phyloP scores from a whole-genome alignment of 345 rosid species.

The Hibiscus syriacus region DNA sequence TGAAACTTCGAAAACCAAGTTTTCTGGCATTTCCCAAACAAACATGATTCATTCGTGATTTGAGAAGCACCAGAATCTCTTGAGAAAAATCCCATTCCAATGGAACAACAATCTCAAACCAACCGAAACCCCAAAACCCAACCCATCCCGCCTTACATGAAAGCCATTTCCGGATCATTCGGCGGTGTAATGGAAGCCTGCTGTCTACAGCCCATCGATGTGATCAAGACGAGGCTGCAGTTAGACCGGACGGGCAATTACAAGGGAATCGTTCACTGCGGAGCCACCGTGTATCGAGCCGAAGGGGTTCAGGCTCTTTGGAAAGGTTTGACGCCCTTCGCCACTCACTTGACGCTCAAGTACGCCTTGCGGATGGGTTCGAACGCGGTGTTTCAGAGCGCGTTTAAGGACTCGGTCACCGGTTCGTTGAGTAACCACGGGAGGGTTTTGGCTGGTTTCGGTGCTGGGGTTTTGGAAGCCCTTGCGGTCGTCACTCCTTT shows the following conservation, averaged over 20 bases:
- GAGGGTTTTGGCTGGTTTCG: constrained; percentile 70
- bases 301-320: constrained; percentile 89
- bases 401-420: constrained; percentile 69
- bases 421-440: constrained; percentile 58
- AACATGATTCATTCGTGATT: no score
- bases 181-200: constrained; percentile 89
- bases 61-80: no score
- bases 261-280: constrained; percentile 80
- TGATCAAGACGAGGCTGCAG: constrained; percentile 86
- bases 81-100: neutral
- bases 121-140: neutral
- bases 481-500: constrained; percentile 91
- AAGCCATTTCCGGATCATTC: constrained; percentile 81
- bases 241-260: constrained; percentile 61
- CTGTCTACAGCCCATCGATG: constrained; percentile 92
- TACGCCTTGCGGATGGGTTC: constrained; percentile 92
- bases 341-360: constrained; percentile 89
- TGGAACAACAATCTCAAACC: constrained; percentile 2
- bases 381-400: constrained; percentile 66
- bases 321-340: constrained; percentile 94
- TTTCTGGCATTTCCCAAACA: no score
- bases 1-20: no score
- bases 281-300: constrained; percentile 47
- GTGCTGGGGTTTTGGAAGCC: constrained; percentile 95
- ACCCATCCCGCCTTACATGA: constrained; percentile 75